These are phyloP conservation scores for Henckelia pumila DNA, from an alignment of 257 asterid species.

Conservation along the genomic window DNA sequence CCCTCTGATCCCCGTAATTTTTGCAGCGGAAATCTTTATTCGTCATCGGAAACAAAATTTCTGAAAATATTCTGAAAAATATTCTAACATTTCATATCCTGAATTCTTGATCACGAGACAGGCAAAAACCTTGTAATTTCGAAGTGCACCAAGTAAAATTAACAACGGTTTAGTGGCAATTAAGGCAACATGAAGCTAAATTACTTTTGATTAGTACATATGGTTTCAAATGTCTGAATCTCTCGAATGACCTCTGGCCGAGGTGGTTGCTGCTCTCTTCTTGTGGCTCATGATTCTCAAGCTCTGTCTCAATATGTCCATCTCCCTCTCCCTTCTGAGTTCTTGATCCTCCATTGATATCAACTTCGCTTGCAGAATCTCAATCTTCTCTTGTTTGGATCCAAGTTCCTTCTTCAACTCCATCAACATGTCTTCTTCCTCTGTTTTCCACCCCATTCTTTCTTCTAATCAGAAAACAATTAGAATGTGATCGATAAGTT, in stretches of 20 bases:
- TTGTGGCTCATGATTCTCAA: slow-evolving; percentile 66
- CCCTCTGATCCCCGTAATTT: no score
- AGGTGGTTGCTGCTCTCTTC: slow-evolving; percentile 37
- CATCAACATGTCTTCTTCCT: slow-evolving; percentile 40
- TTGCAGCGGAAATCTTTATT: no score
- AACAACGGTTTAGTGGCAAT: no score
- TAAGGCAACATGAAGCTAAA: not conserved
- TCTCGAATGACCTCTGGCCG: slow-evolving; percentile 9
- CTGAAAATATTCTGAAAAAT: no score
- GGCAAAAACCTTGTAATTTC: no score
- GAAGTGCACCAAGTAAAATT: no score
- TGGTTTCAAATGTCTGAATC: not conserved
- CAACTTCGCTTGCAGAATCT: slow-evolving; percentile 43
- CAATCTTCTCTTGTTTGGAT: slow-evolving; percentile 56
- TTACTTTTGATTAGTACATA: not conserved
- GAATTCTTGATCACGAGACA: no score
- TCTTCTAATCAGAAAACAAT: slow-evolving; percentile 40
- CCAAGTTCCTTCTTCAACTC: slow-evolving; percentile 48
- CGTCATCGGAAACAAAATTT: no score
- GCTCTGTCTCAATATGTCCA: slow-evolving; percentile 75
- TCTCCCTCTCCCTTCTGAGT: slow-evolving; percentile 59
- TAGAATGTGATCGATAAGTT: not conserved
- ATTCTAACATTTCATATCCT: no score
- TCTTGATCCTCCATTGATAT: slow-evolving; percentile 56
- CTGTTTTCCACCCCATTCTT: slow-evolving; percentile 44